Percentiles rank a stretch among this genome's conserved stretches.
phyloP scores from a whole-genome alignment of 768 basidiomycete species.

The Lentinula aciculospora region DNA sequence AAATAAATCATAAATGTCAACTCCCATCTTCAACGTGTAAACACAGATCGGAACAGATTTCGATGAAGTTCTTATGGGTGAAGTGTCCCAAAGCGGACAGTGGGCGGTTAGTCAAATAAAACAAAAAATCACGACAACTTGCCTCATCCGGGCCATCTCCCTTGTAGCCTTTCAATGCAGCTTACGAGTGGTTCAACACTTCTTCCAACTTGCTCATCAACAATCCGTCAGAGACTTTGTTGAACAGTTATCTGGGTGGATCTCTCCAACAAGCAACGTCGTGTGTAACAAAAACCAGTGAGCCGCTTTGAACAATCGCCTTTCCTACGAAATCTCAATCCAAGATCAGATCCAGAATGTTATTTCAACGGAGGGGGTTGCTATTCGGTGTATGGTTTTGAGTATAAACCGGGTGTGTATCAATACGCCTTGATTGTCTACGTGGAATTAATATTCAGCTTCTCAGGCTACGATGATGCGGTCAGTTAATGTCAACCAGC shows the following conservation, averaged over 20 bases:
- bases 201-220: slow-evolving; percentile 51
- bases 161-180: slow-evolving; percentile 67
- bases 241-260: slow-evolving; percentile 72
- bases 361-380: slow-evolving; percentile 54
- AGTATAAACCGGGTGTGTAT: slow-evolving; percentile 62
- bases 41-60: slow-evolving; percentile 5
- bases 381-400: slow-evolving; percentile 72
- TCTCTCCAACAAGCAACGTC: slow-evolving; percentile 83
- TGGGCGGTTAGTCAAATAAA: slow-evolving; percentile 54
- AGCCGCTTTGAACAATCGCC: slow-evolving; percentile 10
- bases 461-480: slow-evolving; percentile 41
- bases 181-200: slow-evolving; percentile 66
- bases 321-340: not conserved
- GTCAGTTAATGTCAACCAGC: too few relatives aligned
- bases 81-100: slow-evolving; percentile 83
- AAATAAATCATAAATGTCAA: not conserved
- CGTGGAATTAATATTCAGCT: not conserved
- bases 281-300: slow-evolving; percentile 55
- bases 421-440: not conserved
- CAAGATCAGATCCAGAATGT: slow-evolving; percentile 53
- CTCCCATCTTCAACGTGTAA: slow-evolving; percentile 20
- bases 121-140: not conserved
- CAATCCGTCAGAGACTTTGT: slow-evolving; percentile 40
- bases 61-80: slow-evolving; percentile 28
- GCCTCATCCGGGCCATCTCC: not conserved